Evolutionary conservation across 2,329 filamentous ascomycete species (phyloP).

Genomic region (Chalara sp.): DNA sequence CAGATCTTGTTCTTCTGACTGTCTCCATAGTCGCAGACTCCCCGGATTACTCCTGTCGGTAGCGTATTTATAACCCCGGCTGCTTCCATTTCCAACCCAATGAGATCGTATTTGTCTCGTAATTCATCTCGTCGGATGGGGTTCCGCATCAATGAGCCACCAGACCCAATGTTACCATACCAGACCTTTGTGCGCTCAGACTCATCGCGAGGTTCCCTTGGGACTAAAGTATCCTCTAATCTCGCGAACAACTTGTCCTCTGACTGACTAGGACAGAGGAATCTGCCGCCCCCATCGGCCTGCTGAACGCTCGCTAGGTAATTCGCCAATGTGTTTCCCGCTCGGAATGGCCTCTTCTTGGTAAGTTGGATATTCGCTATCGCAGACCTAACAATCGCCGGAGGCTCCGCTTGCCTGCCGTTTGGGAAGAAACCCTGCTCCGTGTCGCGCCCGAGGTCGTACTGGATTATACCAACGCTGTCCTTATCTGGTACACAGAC

Average conservation of each 20-base stretch:
- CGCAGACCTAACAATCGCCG: slow-evolving; percentile 26
- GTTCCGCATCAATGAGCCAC: slow-evolving; percentile 27
- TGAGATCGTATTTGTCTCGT: slow-evolving; percentile 22
- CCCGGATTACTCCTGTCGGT: slow-evolving; percentile 27
- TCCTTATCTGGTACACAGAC: slow-evolving; percentile 23
- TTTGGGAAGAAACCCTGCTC: slow-evolving; percentile 9
- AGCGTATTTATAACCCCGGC: slow-evolving; percentile 29
- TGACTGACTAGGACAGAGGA: slow-evolving; percentile 28
- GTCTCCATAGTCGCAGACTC: slow-evolving; percentile 30
- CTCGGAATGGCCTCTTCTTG: slow-evolving; percentile 13
- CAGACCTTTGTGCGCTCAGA: slow-evolving; percentile 25
- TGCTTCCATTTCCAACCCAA: slow-evolving; percentile 30
- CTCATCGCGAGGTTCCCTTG: slow-evolving; percentile 13
- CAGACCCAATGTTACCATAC: slow-evolving; percentile 30
- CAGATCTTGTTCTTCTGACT: slow-evolving; percentile 28
- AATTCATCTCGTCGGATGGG: slow-evolving; percentile 18
- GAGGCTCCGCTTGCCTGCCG: slow-evolving; percentile 18
- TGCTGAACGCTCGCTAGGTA: slow-evolving; percentile 21
- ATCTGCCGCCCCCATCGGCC: slow-evolving; percentile 16
- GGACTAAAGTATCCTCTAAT: slow-evolving; percentile 5
- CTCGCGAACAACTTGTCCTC: slow-evolving; percentile 20
- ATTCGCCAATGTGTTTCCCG: slow-evolving; percentile 13
- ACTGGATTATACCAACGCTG: slow-evolving; percentile 25
- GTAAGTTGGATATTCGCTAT: slow-evolving; percentile 27
- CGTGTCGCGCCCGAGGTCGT: slow-evolving; percentile 30